A percentile compares a stretch with the other conserved stretches of the same genome.
Evolutionary conservation across 2,329 filamentous ascomycete genomes (phyloP).

Genomic region (Penicillium sp.): DNA sequence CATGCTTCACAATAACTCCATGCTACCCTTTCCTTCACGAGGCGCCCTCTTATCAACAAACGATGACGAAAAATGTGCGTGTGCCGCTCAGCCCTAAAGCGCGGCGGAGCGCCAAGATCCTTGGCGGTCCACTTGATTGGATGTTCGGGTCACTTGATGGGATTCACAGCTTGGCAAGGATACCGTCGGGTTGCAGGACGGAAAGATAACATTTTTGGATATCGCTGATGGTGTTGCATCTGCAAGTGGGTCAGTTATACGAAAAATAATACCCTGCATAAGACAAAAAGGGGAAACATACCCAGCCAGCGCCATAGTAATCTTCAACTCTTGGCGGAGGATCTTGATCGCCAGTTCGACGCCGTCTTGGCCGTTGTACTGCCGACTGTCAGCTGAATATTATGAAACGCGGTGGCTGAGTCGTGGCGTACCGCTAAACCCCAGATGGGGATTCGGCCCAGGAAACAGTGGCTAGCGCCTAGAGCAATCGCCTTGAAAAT

Average conservation of each 20-base stretch:
- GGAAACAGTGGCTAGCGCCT: slow-evolving; percentile 34
- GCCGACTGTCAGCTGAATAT: slow-evolving; percentile 1
- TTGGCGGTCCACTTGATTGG: slow-evolving; percentile 16
- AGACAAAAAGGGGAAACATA: slow-evolving; percentile 14
- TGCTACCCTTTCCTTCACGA: background rate
- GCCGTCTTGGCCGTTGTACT: slow-evolving; percentile 37
- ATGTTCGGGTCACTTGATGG: slow-evolving; percentile 6
- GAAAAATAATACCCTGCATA: background rate
- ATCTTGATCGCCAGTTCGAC: slow-evolving; percentile 37
- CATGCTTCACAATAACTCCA: background rate
- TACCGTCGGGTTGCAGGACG: slow-evolving; percentile 27
- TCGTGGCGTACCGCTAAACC: slow-evolving; percentile 10
- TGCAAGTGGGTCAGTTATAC: slow-evolving; percentile 6
- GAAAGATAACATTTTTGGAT: slow-evolving; percentile 32
- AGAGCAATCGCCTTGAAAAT: slow-evolving; percentile 41
- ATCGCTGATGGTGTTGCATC: slow-evolving; percentile 31
- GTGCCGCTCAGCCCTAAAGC: slow-evolving; percentile 12
- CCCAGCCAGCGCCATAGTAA: slow-evolving; percentile 36
- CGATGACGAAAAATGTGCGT: background rate
- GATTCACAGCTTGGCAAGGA: slow-evolving; percentile 29
- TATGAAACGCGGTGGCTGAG: background rate
- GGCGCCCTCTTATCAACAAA: background rate
- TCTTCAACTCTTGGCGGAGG: slow-evolving; percentile 32
- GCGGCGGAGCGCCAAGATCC: slow-evolving; percentile 15
- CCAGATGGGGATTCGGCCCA: slow-evolving; percentile 37